These are phyloP conservation scores for Coemansia sp. DNA, from an alignment of 192 early-diverging fungal species.

Conservation along the genomic window DNA sequence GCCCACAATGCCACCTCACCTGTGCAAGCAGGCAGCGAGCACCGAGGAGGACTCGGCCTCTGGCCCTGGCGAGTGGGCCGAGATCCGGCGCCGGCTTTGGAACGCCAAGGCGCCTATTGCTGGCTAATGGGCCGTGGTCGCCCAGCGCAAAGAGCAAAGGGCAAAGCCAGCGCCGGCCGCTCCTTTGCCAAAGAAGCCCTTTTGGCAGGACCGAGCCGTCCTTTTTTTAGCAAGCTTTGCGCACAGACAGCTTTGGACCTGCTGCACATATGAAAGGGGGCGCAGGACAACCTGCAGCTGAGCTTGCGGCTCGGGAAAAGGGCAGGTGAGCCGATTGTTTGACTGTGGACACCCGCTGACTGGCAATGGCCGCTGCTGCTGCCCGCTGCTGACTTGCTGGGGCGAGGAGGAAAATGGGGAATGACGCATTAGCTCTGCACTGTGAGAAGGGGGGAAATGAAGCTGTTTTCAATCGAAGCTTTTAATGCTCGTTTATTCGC, in stretches of 20 bases:
- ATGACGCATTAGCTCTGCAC: slow-evolving; percentile 1
- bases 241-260: too few relatives aligned
- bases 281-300: neutral
- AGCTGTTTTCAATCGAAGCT: neutral
- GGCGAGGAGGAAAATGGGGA: neutral
- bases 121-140: neutral
- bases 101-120: slow-evolving; percentile 14
- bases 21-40: neutral
- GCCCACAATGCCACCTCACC: neutral
- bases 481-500: neutral
- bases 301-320: slow-evolving; percentile 7
- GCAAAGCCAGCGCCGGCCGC: too few relatives aligned
- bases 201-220: too few relatives aligned
- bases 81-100: slow-evolving; percentile 14
- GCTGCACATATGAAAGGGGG: neutral
- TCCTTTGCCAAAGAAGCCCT: too few relatives aligned
- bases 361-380: neutral
- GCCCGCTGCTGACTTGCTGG: slow-evolving; percentile 4
- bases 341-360: neutral
- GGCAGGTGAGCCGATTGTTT: slow-evolving; percentile 4
- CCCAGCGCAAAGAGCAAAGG: neutral
- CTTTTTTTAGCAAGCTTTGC: too few relatives aligned
- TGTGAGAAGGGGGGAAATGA: neutral
- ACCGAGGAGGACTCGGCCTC: neutral
- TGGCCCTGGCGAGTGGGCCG: slow-evolving; percentile 9